Conservation (phyloP, 176 grass and related monocot genomes). For the Zoysia pacifica region DNA sequence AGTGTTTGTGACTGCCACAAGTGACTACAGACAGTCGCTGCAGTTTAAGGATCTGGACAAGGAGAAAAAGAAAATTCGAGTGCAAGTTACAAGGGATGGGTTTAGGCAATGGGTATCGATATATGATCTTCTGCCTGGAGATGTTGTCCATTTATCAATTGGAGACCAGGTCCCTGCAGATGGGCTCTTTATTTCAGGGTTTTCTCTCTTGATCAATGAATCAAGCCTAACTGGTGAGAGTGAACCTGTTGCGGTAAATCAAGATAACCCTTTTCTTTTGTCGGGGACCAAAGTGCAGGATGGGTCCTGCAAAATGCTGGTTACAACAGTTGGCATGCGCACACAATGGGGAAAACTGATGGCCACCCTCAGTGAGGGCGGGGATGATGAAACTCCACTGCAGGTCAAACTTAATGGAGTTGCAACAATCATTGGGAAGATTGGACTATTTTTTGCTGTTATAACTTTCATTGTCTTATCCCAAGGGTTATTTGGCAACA, state of each 20-base stretch:
- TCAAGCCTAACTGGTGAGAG: constrained; percentile 96
- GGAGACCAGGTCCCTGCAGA: constrained; percentile 97
- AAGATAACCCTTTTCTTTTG: constrained; percentile 88
- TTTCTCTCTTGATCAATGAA: constrained; percentile 89
- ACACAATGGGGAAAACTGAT: constrained; percentile 98
- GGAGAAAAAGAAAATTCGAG: constrained; percentile 89
- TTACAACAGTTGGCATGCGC: constrained; percentile 95
- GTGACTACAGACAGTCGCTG: constrained; percentile 91
- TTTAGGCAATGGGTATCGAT: constrained; percentile 86
- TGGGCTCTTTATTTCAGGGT: constrained; percentile 88
- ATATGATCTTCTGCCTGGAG: constrained; percentile 94
- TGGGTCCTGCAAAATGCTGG: constrained; percentile 89
- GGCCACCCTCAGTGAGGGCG: constrained; percentile 91
- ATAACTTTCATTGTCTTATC: constrained; percentile 93
- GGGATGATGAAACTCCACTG: constrained; percentile 95
- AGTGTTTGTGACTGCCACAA: constrained; percentile 88
- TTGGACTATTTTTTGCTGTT: constrained; percentile 92
- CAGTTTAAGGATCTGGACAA: constrained; percentile 99
- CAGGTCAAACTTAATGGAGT: constrained; percentile 82
- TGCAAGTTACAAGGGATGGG: constrained; percentile 82
- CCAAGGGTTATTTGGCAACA: constrained; percentile 63
- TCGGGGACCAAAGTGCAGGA: constrained; percentile 94
- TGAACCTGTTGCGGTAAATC: constrained; percentile 75
- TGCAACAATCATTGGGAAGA: constrained; percentile 84
- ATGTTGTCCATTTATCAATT: constrained; percentile 87